Conservation (phyloP, 2,329 filamentous ascomycete genomes). For the Leptographium galeiforme region DNA sequence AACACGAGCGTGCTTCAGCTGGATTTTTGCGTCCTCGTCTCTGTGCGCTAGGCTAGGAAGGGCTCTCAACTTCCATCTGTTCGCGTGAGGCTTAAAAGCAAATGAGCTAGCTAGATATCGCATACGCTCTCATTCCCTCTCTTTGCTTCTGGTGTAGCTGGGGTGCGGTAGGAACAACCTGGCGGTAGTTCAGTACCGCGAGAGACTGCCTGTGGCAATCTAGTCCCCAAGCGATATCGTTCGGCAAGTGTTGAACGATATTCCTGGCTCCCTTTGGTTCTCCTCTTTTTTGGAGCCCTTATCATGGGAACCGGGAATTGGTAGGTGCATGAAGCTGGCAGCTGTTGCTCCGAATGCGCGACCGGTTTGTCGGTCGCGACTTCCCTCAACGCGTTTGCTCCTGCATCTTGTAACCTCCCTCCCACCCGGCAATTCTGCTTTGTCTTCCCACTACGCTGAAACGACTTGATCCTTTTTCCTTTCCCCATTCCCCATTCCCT, state of each 20-base stretch:
- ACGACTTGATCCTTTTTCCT: no score
- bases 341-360: neutral
- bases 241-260: constrained; percentile 11
- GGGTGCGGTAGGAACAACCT: neutral
- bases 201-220: constrained; percentile 5
- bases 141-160: neutral
- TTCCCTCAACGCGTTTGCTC: neutral
- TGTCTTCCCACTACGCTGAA: neutral
- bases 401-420: neutral
- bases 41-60: no score
- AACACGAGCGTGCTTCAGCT: no score
- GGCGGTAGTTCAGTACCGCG: neutral
- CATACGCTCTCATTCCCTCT: neutral
- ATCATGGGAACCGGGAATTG: neutral
- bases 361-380: neutral
- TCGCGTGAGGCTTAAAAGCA: no score
- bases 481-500: no score
- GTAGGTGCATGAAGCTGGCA: neutral
- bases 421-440: neutral
- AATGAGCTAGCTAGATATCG: no score
- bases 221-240: neutral
- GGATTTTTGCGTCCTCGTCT: no score
- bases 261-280: neutral
- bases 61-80: no score
- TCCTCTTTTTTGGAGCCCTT: neutral